Conservation (phyloP, 306 rosid genomes). For the Cicer judaicum region DNA sequence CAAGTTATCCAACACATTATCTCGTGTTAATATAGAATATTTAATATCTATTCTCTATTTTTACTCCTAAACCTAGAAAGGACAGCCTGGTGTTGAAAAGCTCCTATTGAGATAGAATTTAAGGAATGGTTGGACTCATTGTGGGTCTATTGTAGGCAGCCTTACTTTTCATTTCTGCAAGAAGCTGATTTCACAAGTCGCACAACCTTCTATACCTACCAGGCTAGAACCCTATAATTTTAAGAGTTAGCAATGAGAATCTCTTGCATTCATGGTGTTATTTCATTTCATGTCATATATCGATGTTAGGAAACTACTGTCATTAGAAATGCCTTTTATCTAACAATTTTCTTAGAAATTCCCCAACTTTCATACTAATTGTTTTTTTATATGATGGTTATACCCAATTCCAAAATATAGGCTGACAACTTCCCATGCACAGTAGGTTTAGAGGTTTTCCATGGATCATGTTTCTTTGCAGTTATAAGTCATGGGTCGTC, state of each 20-base stretch:
- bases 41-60: neutral
- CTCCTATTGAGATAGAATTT: neutral
- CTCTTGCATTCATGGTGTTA: neutral
- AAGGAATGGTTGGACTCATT: neutral
- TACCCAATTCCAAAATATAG: neutral
- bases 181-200: neutral
- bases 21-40: neutral
- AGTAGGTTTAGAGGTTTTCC: neutral
- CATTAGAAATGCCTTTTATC: constrained; percentile 7
- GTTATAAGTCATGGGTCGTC: neutral
- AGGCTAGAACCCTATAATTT: neutral
- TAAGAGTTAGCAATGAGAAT: neutral
- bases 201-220: neutral
- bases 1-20: constrained; percentile 1
- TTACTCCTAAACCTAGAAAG: constrained; percentile 5
- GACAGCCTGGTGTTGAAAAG: neutral
- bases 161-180: constrained; percentile 10
- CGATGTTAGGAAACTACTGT: neutral
- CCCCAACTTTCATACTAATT: neutral
- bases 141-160: neutral
- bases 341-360: neutral
- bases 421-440: neutral
- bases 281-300: neutral
- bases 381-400: neutral
- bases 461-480: neutral